These are phyloP conservation scores for Jaltomata sinuosa DNA, from an alignment of 257 asterid species.

Conservation along the genomic window DNA sequence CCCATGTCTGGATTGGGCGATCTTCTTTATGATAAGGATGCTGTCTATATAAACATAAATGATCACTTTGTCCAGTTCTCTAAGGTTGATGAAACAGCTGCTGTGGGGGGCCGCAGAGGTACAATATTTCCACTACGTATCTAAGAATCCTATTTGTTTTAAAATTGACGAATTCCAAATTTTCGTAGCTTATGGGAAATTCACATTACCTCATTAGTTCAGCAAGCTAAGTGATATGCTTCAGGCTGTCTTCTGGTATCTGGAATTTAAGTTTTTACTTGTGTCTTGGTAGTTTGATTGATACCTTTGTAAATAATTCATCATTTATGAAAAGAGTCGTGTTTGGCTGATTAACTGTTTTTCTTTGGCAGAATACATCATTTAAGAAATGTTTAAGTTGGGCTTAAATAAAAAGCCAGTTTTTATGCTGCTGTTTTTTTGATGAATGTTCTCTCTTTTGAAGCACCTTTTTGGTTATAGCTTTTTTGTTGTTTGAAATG, in stretches of 20 bases:
- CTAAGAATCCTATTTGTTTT: background rate
- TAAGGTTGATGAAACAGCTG: conserved; percentile 39
- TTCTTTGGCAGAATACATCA: background rate
- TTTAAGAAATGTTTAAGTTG: background rate
- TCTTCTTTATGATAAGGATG: conserved; percentile 95
- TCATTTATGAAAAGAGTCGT: background rate
- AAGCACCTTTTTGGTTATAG: background rate
- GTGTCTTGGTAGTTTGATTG: background rate
- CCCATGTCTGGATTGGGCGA: conserved; percentile 99
- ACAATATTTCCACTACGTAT: background rate
- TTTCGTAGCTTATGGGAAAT: background rate
- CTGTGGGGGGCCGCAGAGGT: conserved; percentile 43
- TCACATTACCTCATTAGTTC: background rate
- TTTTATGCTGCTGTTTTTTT: background rate
- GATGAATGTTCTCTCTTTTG: background rate
- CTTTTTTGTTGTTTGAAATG: background rate
- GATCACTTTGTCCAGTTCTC: conserved; percentile 93
- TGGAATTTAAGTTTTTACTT: background rate
- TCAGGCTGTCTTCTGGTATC: background rate
- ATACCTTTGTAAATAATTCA: background rate
- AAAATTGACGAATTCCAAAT: background rate
- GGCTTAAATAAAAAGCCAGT: background rate
- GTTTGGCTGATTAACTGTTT: background rate
- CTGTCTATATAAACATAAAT: conserved; percentile 86
- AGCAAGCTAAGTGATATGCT: background rate